Evolutionary conservation across 2,329 filamentous ascomycete genomes (phyloP).

Genomic region (Aureobasidium sp.): DNA sequence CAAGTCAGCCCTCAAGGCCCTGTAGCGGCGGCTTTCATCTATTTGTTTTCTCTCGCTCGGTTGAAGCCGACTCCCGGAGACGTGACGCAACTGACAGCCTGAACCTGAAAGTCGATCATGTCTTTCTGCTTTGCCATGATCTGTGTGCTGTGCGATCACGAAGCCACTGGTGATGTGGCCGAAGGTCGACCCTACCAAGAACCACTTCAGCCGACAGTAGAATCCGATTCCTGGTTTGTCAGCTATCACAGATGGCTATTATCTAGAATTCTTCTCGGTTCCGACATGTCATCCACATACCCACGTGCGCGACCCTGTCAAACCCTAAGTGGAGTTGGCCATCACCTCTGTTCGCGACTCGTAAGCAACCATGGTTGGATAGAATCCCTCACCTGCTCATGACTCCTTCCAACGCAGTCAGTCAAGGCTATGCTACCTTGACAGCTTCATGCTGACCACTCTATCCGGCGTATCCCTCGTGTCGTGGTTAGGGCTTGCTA

Average conservation of each 20-base stretch:
- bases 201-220: too few species aligned
- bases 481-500: background rate
- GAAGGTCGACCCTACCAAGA: background rate
- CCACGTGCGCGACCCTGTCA: background rate
- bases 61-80: background rate
- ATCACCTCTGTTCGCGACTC: background rate
- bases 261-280: background rate
- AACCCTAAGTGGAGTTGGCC: background rate
- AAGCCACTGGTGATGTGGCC: background rate
- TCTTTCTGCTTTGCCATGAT: background rate
- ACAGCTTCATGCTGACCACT: background rate
- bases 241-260: too few species aligned
- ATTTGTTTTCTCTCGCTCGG: constrained; percentile 3
- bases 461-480: background rate
- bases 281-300: background rate
- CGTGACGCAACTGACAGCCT: background rate
- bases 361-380: background rate
- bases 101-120: background rate
- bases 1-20: background rate
- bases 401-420: background rate
- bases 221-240: too few species aligned
- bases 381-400: too few species aligned
- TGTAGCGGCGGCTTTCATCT: too few species aligned
- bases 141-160: background rate
- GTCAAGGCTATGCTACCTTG: background rate